Evolutionary conservation across 1,284 basidiomycete species (phyloP).

Genomic region (Trichosporon faecale): DNA sequence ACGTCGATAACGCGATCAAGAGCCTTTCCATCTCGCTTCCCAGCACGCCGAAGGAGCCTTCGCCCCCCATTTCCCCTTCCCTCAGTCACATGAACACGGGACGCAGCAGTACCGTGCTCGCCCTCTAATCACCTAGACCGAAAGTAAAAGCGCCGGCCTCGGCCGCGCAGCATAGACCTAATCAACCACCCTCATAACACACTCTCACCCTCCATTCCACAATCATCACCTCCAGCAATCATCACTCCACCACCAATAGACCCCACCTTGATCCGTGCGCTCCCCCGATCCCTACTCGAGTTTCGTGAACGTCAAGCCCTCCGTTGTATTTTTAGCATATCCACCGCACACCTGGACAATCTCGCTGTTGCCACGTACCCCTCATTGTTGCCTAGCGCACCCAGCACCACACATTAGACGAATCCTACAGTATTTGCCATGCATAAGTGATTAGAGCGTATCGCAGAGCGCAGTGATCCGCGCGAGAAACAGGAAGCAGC

Average conservation of each 20-base stretch:
- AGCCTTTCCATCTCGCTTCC: constrained; percentile 19
- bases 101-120: constrained; percentile 18
- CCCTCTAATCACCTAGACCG: neutral
- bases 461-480: neutral
- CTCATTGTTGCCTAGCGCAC: constrained; percentile 3
- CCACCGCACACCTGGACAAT: constrained; percentile 1
- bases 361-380: neutral
- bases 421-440: neutral
- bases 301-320: neutral
- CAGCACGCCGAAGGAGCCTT: constrained; percentile 22
- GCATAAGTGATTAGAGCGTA: neutral
- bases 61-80: constrained; percentile 5
- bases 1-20: constrained; percentile 28
- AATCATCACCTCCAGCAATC: neutral
- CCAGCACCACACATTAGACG: neutral
- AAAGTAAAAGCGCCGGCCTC: neutral
- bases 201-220: neutral
- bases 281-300: neutral
- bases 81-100: constrained; percentile 14
- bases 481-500: neutral
- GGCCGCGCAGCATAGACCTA: neutral
- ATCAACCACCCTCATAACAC: constrained; percentile 2
- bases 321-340: constrained; percentile 4
- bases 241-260: neutral
- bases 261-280: neutral